Base-by-base conservation (phyloP, 257 asterid species). In the Nicotiana paniculata region DNA sequence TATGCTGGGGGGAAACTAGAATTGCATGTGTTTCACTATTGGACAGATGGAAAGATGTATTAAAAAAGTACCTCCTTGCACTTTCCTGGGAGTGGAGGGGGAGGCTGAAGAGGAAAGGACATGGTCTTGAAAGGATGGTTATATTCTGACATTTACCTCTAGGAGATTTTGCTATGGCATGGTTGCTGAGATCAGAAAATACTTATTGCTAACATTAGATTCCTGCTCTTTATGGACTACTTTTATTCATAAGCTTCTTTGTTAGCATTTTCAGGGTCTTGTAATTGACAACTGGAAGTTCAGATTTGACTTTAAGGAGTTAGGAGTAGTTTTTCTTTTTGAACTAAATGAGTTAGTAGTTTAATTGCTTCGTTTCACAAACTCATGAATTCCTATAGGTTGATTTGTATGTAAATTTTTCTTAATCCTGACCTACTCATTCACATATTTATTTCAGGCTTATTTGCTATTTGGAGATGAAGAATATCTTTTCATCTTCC, bases 401-500 rank as follows among this genome's bases (percentile, higher is more conserved):
- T 74, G 79, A 74, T 48, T 48, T 74, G 4, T 74, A 74, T 74
- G 43, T 74, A 48, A 6, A 72, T 21, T 70, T 74, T 46, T 15
- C 61, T 46, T 74, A 48, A 48, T 74, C 24, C 39, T 74, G 28
- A 26, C 62, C 39, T 13, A 48, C 43, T 74, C 26, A 74, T 83
- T 84, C 86, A 63, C 80, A 72, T 46, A 24, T 48, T 26, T 51
- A 26, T 12, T 77, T 83, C 91, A 96, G 99, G 98, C 98, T 82
- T 90, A 93, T 88, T 81, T 96, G 82, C 87, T 96, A 81, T 96
- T 96, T 89, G 99, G 99, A 28, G 97, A 96, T 86, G 98, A 96
- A 86, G 99, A 94, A 88, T 94, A 96, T 89, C 92, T 96, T 46
- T 96, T 89, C 86, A 96, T 96, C 86, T 96, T 96, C 87, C 97